Base-by-base conservation (phyloP, 2,329 filamentous ascomycete species). In the Plenodomus tracheiphilus region DNA sequence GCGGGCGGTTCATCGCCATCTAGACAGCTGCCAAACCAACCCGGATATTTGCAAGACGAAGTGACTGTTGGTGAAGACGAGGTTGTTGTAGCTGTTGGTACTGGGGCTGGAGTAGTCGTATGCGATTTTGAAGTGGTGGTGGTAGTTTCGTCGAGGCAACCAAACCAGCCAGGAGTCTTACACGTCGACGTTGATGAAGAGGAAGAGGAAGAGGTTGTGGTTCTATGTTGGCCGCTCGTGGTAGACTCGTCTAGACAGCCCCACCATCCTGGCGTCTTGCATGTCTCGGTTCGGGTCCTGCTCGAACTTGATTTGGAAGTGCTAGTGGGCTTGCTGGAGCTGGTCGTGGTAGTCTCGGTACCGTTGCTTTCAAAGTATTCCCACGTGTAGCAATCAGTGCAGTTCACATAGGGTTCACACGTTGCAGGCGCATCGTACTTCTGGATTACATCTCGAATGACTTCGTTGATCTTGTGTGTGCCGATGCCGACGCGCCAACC, bases 341-440 rank as follows among this genome's bases (percentile, higher is more conserved):
- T 69, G 6, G 71, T 69, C 2, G 87, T 88, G 0, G 85, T 91
- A 1, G 80, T 81, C 55, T 92, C 87, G 1, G 89, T 94, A 22
- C 88, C 88, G 68, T 97, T 97, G 70, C 91, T 96, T 72, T 92
- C 87, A 66, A 90, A 95, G 79, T 91, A 96, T 65, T 96, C 95
- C 94, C 94, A 97, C 47, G 87, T 85, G 49, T 84, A 89, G 65
- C 93, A 97, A 70, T 99, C 94, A 35, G 88, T 85, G 69, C 94
- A 97, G 56, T 85, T 79, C 43, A 85, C 80, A 6, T 93, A 92
- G 22, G 81, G 79, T 45, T 81, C 82, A 72, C 94, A 97, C 57
- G 83, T 76, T 0, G 94, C 88, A 0, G 95, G 89, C 3, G 79
- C 76, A 54, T 95, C 88, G 65, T 97, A 97, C 61, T 85, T 86